Evolutionary conservation across 148 eudicot species (phyloP), one percentile per base, ranked within the genome.

Genomic region (Cornus controversa): DNA sequence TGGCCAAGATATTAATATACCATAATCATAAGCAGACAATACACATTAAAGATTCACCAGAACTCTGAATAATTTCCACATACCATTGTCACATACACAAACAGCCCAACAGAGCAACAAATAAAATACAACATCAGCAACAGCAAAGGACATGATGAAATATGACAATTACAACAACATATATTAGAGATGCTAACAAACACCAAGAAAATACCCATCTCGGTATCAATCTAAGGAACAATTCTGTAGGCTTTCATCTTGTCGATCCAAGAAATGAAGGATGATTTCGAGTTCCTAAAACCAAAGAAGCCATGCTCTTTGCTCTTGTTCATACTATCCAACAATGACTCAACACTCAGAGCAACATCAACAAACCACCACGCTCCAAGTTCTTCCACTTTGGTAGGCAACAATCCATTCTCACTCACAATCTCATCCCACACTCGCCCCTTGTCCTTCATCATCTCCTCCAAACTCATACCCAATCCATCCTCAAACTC

Each of bases 371-470:
- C 53, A 4, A 37, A 36, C 27, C 26, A 36, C 53, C 53, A 37
- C 5, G 34, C 20, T 10, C 27, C 66, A 6, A 70, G 70, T 4
- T 71, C 68, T 26, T 63, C 70, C 75, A 70, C 29, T 47, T 65
- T 64, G 10, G 64, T 62, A 1, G 75, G 80, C 16, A 26, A 10
- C 40, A 63, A 31, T 15, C 25, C 80, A 18, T 62, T 71, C 71
- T 65, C 72, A 3, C 28, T 72, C 47, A 79, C 81, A 27, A 79
- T 79, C 69, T 66, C 71, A 54, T 79, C 81, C 81, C 76, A 72
- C 15, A 79, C 76, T 0, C 72, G 76, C 4, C 71, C 76, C n/a
- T 72, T 72, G 20, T 66, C 66, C 65, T 72, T 65, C 81, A 79
- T 79, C 54, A 79, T 45, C 66, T 72, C 76, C 50, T 27, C 50